Evolutionary conservation across 441 rosid genomes (phyloP), one percentile per base, ranked within the genome.

Genomic region (Jatropha multifida): DNA sequence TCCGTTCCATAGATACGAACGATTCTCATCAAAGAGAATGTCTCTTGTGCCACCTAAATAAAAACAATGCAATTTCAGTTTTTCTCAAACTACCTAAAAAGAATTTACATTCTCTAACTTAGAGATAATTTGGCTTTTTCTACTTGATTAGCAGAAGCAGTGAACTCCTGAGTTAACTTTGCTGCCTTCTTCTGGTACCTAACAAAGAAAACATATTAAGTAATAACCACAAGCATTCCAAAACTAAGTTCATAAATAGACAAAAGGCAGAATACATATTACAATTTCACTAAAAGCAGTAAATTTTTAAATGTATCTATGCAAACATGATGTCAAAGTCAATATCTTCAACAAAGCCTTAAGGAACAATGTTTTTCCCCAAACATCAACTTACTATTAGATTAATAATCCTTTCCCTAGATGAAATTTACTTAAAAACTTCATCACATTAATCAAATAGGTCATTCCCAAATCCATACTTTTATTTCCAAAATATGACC

Each of bases 171-270:
- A 69, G 80, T 84, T 69, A 95, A 83, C 83, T 88, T 94, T 60
- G 98, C 99, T 62, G 90, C 87, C 87, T 90, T 94, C 87, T 94
- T 94, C 87, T 94, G 99, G 87, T 91, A 94, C 90, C 99, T 94
- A 85, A 83, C 55, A 88, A 52, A 71, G 42, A 74, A 41, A 64
- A 62, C 63, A 51, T 60, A 46, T 41, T 40, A 42, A 46, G 26
- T 23, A 52, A 66, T 69, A 46, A 71, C 15, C 18, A 46, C 59
- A 17, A 26, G 72, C 37, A 37, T 75, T 79, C 66, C 32, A 61
- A 76, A 66, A 44, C 65, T 27, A 37, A 71, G 58, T 72, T 67
- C 58, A 60, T 4, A 55, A 40, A 26, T 60, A 44, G 11, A 65
- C 40, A 32, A 73, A 32, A 51, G 64, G 68, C 32, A 46, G 26